These are phyloP conservation scores for Ganoderma leucocontextum DNA, from an alignment of 1,284 basidiomycete species.

Conservation along the genomic window DNA sequence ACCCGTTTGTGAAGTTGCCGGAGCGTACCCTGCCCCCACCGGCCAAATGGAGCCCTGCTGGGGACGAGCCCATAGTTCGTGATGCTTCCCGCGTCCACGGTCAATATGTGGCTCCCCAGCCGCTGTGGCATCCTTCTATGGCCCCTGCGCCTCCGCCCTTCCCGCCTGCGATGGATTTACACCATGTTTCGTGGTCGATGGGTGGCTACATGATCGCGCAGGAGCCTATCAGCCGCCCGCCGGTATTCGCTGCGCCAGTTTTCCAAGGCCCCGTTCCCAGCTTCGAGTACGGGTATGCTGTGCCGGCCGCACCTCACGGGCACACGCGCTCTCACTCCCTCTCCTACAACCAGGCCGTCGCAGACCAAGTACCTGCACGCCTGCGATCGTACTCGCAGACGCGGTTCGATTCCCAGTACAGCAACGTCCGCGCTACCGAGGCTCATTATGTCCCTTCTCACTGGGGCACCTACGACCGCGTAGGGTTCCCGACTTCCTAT, in stretches of 20 bases:
- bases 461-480: constrained; percentile 35
- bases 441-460: constrained; percentile 46
- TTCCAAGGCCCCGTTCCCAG: constrained; percentile 44
- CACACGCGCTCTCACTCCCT: constrained; percentile 66
- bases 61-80: constrained; percentile 74
- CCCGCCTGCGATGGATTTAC: constrained; percentile 37
- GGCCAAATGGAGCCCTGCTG: constrained; percentile 80
- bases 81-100: constrained; percentile 57
- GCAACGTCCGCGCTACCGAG: constrained; percentile 53
- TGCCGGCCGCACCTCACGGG: constrained; percentile 42
- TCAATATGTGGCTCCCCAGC: constrained; percentile 72
- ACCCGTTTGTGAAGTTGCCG: constrained; percentile 23
- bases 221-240: constrained; percentile 32
- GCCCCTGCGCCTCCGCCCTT: constrained; percentile 37
- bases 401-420: constrained; percentile 58
- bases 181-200: constrained; percentile 36
- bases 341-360: constrained; percentile 59
- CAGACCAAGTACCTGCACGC: constrained; percentile 54
- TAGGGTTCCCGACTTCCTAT: constrained; percentile 38
- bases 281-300: constrained; percentile 48
- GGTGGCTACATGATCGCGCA: constrained; percentile 32
- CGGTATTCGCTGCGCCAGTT: constrained; percentile 36
- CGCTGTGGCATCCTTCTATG: constrained; percentile 44
- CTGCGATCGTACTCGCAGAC: constrained; percentile 68
- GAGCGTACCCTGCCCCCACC: constrained; percentile 69